A percentile compares a stretch with the other conserved stretches of the same genome.
Evolutionary conservation across 2,329 filamentous ascomycete species (phyloP).

Genomic region (Phyllosticta capitalensis): DNA sequence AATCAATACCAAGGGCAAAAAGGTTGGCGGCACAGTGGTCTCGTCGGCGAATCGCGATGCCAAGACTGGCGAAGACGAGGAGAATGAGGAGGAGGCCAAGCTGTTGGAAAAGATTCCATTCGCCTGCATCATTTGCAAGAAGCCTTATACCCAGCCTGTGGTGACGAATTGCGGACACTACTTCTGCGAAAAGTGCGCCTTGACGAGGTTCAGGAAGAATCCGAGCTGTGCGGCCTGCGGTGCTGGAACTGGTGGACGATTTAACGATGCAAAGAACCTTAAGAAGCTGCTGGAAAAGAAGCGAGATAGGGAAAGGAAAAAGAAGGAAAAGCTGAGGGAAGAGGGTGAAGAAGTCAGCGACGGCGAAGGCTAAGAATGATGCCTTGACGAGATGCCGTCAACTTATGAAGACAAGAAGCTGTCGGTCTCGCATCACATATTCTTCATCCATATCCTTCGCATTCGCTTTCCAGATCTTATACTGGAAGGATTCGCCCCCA

Average conservation of each 20-base stretch:
- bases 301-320: constrained; percentile 49
- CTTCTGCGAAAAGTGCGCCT: constrained; percentile 84
- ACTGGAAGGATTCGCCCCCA: not conserved
- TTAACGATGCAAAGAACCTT: constrained; percentile 77
- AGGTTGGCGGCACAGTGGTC: constrained; percentile 41
- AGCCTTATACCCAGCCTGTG: constrained; percentile 68
- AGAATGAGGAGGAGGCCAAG: constrained; percentile 54
- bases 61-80: constrained; percentile 37
- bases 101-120: constrained; percentile 80
- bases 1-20: constrained; percentile 57
- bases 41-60: constrained; percentile 46
- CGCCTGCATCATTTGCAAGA: constrained; percentile 77
- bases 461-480: not conserved
- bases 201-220: constrained; percentile 77
- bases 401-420: not conserved
- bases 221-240: constrained; percentile 82
- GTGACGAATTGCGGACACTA: constrained; percentile 91
- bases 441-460: not conserved
- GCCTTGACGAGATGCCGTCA: not conserved
- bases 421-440: not conserved
- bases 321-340: constrained; percentile 45
- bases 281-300: constrained; percentile 72
- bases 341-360: constrained; percentile 43
- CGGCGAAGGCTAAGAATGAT: constrained; percentile 28
- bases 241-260: constrained; percentile 76